Evolutionary conservation across 2,329 filamentous ascomycete species (phyloP).

Genomic region (Claviceps pazoutovae): DNA sequence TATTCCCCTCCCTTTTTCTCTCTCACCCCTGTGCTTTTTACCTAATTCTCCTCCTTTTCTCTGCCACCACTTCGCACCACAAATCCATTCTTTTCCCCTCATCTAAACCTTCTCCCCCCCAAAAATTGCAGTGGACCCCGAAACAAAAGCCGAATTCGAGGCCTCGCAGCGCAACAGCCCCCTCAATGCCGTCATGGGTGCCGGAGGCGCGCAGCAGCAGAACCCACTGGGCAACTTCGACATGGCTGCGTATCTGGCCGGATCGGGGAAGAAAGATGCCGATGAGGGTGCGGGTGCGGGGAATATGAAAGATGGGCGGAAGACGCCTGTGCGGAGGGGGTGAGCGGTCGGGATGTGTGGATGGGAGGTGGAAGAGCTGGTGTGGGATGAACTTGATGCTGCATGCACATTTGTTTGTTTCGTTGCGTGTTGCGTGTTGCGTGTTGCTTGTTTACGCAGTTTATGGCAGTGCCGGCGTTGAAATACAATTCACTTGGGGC

Average conservation of each 20-base stretch:
- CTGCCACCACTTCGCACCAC: neutral
- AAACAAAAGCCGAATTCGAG: conserved; percentile 84
- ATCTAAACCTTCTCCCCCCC: neutral
- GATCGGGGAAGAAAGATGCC: conserved; percentile 31
- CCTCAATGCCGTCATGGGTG: conserved; percentile 41
- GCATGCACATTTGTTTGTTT: neutral
- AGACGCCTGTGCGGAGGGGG: conserved; percentile 26
- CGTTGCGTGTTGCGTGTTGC: too few relatives aligned
- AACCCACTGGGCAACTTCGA: conserved; percentile 43
- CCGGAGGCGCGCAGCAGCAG: conserved; percentile 15
- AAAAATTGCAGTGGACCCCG: conserved; percentile 67
- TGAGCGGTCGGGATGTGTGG: conserved; percentile 1
- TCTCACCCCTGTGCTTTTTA: neutral
- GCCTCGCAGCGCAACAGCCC: conserved; percentile 69
- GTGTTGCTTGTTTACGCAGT: too few relatives aligned
- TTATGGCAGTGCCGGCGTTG: too few relatives aligned
- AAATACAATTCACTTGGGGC: too few relatives aligned
- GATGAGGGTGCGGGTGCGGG: conserved; percentile 8
- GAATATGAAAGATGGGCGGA: conserved; percentile 19
- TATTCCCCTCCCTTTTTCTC: conserved; percentile 10
- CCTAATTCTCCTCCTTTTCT: neutral
- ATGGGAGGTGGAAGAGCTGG: neutral
- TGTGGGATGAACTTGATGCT: neutral
- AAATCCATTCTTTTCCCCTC: neutral
- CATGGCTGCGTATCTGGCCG: conserved; percentile 49